These are phyloP conservation scores for Xylaria sp. DNA, from an alignment of 2,329 filamentous ascomycete genomes.

Conservation along the genomic window DNA sequence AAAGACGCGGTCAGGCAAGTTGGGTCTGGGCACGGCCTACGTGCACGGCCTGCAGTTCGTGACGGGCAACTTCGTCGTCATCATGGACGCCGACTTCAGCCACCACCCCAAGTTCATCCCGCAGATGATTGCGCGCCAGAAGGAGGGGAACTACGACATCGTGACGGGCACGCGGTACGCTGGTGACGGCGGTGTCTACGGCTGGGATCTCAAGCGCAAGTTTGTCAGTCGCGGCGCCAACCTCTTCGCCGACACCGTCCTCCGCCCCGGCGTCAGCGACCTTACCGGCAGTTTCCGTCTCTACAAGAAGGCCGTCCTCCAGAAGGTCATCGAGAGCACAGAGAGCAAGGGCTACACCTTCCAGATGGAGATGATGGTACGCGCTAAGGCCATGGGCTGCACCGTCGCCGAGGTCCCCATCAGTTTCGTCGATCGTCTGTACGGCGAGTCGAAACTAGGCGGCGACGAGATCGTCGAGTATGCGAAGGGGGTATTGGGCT, in stretches of 20 bases:
- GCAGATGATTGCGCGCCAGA: slow-evolving; percentile 87
- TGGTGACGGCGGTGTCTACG: slow-evolving; percentile 87
- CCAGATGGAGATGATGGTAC: slow-evolving; percentile 99
- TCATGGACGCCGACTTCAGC: slow-evolving; percentile 99
- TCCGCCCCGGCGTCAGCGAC: slow-evolving; percentile 93
- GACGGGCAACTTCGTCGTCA: slow-evolving; percentile 95
- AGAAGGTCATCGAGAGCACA: slow-evolving; percentile 89
- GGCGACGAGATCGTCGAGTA: slow-evolving; percentile 97
- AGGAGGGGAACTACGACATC: slow-evolving; percentile 85
- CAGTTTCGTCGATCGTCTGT: slow-evolving; percentile 92
- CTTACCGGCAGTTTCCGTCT: slow-evolving; percentile 93
- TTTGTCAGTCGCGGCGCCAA: slow-evolving; percentile 89
- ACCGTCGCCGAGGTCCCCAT: slow-evolving; percentile 96
- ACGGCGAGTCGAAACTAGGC: slow-evolving; percentile 94
- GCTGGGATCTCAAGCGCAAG: slow-evolving; percentile 95
- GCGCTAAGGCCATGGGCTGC: slow-evolving; percentile 95
- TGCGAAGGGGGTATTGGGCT: slow-evolving; percentile 80
- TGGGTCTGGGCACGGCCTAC: slow-evolving; percentile 96
- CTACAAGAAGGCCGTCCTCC: slow-evolving; percentile 90
- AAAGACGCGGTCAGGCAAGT: slow-evolving; percentile 90
- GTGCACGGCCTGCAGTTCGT: slow-evolving; percentile 92
- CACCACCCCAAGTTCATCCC: slow-evolving; percentile 99
- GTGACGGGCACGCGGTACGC: slow-evolving; percentile 97
- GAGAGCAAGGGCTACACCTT: slow-evolving; percentile 98
- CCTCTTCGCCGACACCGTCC: slow-evolving; percentile 92